phyloP scores from a whole-genome alignment of 1,284 basidiomycete genomes.

The Marasmius tenuissimus region DNA sequence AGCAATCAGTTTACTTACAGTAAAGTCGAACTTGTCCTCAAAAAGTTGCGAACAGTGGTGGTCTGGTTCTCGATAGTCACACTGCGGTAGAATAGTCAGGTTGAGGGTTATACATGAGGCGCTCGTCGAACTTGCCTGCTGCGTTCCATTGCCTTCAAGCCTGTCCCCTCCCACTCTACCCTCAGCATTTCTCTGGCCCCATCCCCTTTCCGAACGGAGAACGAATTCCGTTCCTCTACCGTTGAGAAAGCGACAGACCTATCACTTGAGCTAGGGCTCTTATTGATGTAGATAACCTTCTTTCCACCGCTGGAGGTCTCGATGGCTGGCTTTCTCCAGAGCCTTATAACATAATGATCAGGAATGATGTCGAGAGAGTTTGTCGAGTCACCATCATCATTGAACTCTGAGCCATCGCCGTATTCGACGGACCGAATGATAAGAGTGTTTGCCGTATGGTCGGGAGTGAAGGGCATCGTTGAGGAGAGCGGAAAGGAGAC shows the following conservation, averaged over 20 bases:
- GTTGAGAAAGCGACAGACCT: slow-evolving; percentile 11
- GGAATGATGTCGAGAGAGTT: slow-evolving; percentile 12
- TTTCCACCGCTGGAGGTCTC: neutral
- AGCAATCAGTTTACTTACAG: neutral
- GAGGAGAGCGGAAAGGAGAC: neutral
- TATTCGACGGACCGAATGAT: slow-evolving; percentile 17
- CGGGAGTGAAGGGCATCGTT: slow-evolving; percentile 15
- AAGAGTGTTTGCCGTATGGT: neutral
- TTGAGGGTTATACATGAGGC: neutral
- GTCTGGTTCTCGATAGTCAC: slow-evolving; percentile 6
- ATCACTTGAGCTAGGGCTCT: slow-evolving; percentile 9
- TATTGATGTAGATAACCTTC: slow-evolving; percentile 10
- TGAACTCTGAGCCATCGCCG: slow-evolving; percentile 16
- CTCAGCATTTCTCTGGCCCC: neutral
- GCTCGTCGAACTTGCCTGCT: slow-evolving; percentile 3
- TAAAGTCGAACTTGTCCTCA: slow-evolving; percentile 4
- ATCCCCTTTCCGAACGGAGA: neutral
- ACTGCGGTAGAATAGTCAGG: neutral
- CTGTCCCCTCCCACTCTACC: slow-evolving; percentile 5
- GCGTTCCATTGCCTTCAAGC: slow-evolving; percentile 5
- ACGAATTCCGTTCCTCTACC: neutral
- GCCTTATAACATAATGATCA: slow-evolving; percentile 17
- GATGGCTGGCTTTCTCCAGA: slow-evolving; percentile 14
- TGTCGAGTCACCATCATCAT: neutral
- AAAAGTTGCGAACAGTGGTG: slow-evolving; percentile 4